phyloP scores from a whole-genome alignment of 139 green algal species.

The Chlorella sp. region DNA sequence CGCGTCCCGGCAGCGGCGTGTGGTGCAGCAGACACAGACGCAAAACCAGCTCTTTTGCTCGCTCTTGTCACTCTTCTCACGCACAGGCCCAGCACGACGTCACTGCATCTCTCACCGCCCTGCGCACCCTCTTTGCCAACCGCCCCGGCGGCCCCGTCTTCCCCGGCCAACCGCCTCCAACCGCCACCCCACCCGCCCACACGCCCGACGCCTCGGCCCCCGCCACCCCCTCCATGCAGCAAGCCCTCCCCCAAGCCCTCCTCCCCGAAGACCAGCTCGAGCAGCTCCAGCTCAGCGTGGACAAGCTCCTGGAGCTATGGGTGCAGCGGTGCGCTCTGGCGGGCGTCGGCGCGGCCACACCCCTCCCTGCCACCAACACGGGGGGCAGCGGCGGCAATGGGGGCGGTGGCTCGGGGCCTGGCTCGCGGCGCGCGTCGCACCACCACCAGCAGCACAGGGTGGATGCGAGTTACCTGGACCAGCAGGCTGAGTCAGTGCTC shows the following conservation, averaged over 20 bases:
- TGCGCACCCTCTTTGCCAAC: not conserved
- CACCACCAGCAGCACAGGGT: not conserved
- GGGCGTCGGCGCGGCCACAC: not conserved
- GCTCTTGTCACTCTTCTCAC: too few relatives aligned
- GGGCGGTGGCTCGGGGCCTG: too few relatives aligned
- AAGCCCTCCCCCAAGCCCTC: not conserved
- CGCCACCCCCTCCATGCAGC: not conserved
- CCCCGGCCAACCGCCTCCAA: not conserved
- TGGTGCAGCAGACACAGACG: not conserved
- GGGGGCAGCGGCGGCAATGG: not conserved
- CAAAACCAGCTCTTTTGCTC: not conserved
- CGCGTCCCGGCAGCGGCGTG: not conserved
- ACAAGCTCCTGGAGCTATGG: conserved; percentile 2
- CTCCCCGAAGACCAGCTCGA: not conserved
- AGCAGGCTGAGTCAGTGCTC: too few relatives aligned
- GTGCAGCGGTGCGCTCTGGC: not conserved
- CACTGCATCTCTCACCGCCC: not conserved
- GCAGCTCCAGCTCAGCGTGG: not conserved
- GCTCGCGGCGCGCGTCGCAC: not conserved
- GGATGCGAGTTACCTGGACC: not conserved
- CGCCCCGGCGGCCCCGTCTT: not conserved
- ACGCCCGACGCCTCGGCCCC: not conserved
- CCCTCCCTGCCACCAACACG: not conserved
- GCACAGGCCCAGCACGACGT: not conserved
- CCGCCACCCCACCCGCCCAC: not conserved